phyloP scores from a whole-genome alignment of 371 early-diverging fungal genomes.

The Batrachochytrium dendrobatidis region DNA sequence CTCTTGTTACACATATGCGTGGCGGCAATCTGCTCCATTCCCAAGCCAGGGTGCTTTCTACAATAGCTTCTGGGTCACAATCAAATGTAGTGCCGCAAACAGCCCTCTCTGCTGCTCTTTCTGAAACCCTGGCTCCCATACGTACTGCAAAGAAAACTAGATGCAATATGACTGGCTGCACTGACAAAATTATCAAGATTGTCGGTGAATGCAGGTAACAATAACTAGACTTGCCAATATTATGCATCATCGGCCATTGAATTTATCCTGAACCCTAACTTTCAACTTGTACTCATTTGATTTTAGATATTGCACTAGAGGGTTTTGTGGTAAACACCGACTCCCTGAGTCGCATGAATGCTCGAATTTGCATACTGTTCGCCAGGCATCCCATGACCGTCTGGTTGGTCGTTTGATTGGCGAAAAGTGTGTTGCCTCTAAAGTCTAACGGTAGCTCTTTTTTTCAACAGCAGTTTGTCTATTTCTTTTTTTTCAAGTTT shows the following conservation, averaged over 20 bases:
- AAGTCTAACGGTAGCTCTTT: slow-evolving; percentile 30
- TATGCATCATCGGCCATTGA: background rate
- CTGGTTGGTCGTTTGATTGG: slow-evolving; percentile 47
- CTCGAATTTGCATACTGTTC: slow-evolving; percentile 48
- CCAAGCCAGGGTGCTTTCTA: no score
- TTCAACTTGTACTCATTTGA: background rate
- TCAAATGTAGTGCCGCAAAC: background rate
- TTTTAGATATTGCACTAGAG: slow-evolving; percentile 31
- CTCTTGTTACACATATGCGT: no score
- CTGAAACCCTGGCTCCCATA: background rate
- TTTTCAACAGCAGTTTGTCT: no score
- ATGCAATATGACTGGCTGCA: slow-evolving; percentile 17
- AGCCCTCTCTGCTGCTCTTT: background rate
- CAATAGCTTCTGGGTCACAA: background rate
- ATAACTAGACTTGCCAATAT: slow-evolving; percentile 4
- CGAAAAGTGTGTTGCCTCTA: slow-evolving; percentile 60
- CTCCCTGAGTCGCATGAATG: slow-evolving; percentile 63
- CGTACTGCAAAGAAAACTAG: background rate
- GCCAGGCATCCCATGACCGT: slow-evolving; percentile 42
- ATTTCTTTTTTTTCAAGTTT: no score
- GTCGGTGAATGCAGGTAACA: slow-evolving; percentile 24
- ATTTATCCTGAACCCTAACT: background rate
- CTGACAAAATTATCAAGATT: slow-evolving; percentile 26
- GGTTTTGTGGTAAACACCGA: slow-evolving; percentile 57
- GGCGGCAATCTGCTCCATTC: no score